A percentile compares a stretch with the other conserved stretches of the same genome.
These are phyloP conservation scores for Pyrrhoderma lamaoense DNA, from an alignment of 1,284 basidiomycete species.

Conservation along the genomic window DNA sequence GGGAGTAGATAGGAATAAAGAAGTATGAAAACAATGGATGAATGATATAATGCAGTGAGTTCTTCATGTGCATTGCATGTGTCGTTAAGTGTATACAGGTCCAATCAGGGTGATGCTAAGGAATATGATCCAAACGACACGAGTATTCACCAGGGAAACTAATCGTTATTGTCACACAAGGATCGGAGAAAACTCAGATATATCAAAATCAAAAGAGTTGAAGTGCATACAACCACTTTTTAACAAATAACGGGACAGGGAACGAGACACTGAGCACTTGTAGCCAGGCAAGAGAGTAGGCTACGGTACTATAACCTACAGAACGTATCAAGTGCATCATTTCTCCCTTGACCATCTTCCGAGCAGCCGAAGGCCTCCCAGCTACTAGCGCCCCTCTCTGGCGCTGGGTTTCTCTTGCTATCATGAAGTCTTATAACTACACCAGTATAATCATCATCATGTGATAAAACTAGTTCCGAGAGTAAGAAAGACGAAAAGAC, in stretches of 20 bases:
- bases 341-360: too few species aligned
- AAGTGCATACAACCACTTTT: conserved; percentile 34
- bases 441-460: too few species aligned
- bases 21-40: background rate
- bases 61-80: conserved; percentile 46
- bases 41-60: conserved; percentile 22
- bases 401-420: too few species aligned
- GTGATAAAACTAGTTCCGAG: too few species aligned
- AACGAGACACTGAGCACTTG: conserved; percentile 35
- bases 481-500: too few species aligned
- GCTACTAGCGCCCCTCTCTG: too few species aligned
- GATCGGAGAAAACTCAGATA: background rate
- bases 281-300: conserved; percentile 36
- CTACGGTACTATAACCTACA: conserved; percentile 27
- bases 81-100: conserved; percentile 42
- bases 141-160: conserved; percentile 48
- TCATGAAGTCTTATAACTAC: too few species aligned
- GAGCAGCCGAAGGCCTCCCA: too few species aligned
- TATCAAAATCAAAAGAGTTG: background rate
- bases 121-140: conserved; percentile 45
- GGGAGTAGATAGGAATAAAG: background rate
- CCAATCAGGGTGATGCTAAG: conserved; percentile 40
- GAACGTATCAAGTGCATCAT: conserved; percentile 39
- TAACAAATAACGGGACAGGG: conserved; percentile 27
- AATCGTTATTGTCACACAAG: background rate